Evolutionary conservation across 2,329 filamentous ascomycete species (phyloP), one percentile per base, ranked within the genome.

Genomic region (Exophiala xenobiotica): DNA sequence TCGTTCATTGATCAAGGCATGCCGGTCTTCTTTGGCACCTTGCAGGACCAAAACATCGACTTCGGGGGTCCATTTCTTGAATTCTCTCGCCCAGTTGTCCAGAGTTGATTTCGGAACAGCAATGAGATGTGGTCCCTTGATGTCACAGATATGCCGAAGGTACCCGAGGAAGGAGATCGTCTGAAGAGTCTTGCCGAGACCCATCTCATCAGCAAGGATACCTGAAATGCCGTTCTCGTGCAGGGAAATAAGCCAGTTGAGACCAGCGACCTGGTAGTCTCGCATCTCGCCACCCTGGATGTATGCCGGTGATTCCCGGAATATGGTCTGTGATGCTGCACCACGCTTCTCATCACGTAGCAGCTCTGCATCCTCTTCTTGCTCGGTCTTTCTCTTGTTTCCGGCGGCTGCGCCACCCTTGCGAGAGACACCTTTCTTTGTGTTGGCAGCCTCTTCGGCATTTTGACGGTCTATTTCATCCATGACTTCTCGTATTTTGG

Each of bases 171-270:
- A 99, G 1, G 93, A 87, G 54, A 99, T 99, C 0, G 93, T 99
- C 72, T 99, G 93, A 22, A 99, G 73, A 0, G 93, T 99, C 77
- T 99, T 99, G 64, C 93, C 93, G 16, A 99, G 78, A 71, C 93
- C 93, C 93, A 99, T 99, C 74, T 99, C 93, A 66, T 99, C 93
- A 55, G 93, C 93, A 43, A 99, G 77, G 58, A 99, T 99, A 61
- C 93, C 93, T 16, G 92, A 97, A 61, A 99, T 99, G 75, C 93
- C 93, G 65, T 99, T 99, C 71, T 99, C 93, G 65, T 99, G 93
- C 4, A 99, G 79, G 9, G 91, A 97, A 62, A 99, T 90, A 39
- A 99, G 80, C 93, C 93, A 99, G 70, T 99, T 99, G 61, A 99
- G 78, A 60, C 93, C 93, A 26, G 89, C 88, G 62, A 99, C 78